Conservation (phyloP, 495 filamentous ascomycete genomes). For the Letharia lupina region DNA sequence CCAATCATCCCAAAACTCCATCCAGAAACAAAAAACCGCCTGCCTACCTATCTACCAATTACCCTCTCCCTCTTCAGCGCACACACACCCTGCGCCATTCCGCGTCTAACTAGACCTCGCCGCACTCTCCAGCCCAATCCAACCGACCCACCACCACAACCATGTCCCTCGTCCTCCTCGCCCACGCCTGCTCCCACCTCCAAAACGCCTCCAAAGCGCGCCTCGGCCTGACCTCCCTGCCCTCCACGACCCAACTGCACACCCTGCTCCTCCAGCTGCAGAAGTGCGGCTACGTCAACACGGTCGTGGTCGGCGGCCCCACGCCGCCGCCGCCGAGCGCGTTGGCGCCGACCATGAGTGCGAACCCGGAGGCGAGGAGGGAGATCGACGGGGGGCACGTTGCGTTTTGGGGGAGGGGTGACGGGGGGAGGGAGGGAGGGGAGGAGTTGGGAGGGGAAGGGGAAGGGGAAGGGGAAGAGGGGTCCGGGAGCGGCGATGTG, state of each 20-base stretch:
- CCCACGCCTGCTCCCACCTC: slow-evolving; percentile 81
- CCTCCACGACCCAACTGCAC: slow-evolving; percentile 73
- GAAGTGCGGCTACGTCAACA: slow-evolving; percentile 69
- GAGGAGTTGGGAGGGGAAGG: slow-evolving; percentile 22
- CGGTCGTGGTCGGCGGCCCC: slow-evolving; percentile 69
- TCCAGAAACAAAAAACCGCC: neutral
- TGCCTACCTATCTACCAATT: neutral
- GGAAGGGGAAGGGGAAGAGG: slow-evolving; percentile 28
- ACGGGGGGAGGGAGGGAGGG: slow-evolving; percentile 55
- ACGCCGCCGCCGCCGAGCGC: slow-evolving; percentile 52
- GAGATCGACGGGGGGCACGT: slow-evolving; percentile 19
- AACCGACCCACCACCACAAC: neutral
- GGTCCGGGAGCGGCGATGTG: neutral
- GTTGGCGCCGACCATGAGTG: slow-evolving; percentile 33
- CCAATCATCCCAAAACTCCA: too few species aligned
- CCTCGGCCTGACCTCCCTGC: slow-evolving; percentile 79
- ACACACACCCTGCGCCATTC: neutral
- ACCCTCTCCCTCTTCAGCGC: neutral
- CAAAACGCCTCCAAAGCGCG: slow-evolving; percentile 86
- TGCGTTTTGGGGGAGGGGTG: slow-evolving; percentile 41
- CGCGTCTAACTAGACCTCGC: neutral
- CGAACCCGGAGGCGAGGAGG: slow-evolving; percentile 21
- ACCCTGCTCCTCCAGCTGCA: slow-evolving; percentile 68
- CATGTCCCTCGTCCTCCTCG: slow-evolving; percentile 82
- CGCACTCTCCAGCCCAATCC: neutral